Base-by-base conservation (phyloP, 495 filamentous ascomycete species). In the Xylaria curta region DNA sequence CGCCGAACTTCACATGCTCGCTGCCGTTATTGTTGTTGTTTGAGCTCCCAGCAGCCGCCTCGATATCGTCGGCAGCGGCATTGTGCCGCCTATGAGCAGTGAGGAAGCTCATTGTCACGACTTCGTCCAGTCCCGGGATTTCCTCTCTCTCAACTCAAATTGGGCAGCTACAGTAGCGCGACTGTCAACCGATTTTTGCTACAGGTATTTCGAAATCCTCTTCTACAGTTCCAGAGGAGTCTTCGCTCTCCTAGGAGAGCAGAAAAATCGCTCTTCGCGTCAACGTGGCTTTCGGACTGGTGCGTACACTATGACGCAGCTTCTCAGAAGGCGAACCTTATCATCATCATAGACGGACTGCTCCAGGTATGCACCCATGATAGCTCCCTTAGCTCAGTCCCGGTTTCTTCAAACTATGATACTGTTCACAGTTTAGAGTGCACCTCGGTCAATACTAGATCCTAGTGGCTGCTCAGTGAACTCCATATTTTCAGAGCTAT, bases 1-100 rank as follows among this genome's bases (percentile, higher is more conserved):
- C 77, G 33, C 77, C 75, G 15, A 78, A 77, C 26, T 71, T 74
- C 44, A 78, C 70, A 44, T 76, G 77, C 7, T 78, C 75, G 51
- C 69, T 42, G 59, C 33, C 56, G 12, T 31, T n/a, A 24, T n/a
- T n/a, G 51, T 44, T 56, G 19, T 60, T n/a, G 19, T 1, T 21
- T 26, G 9, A 15, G 12, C 4, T 24, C 38, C 19, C 49, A 5
- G 61, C 8, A 10, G 68, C 46, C 5, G 69, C 61, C 26, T 71
- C 69, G 33, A 71, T 47, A n/a, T 71, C 69, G 38, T 71, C 69
- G 1, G 47, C 69, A 28, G 69, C 60, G 42, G 51, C 17, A 66
- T 56, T 54, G 1, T 64, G 60, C 24, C 6, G 69, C 13, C 69
- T 44, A 13, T 36, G 61, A n/a, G 47, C 3, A 49, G 5, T 66